Conservation (phyloP, 2,329 filamentous ascomycete genomes). For the Parastagonospora avenae region DNA sequence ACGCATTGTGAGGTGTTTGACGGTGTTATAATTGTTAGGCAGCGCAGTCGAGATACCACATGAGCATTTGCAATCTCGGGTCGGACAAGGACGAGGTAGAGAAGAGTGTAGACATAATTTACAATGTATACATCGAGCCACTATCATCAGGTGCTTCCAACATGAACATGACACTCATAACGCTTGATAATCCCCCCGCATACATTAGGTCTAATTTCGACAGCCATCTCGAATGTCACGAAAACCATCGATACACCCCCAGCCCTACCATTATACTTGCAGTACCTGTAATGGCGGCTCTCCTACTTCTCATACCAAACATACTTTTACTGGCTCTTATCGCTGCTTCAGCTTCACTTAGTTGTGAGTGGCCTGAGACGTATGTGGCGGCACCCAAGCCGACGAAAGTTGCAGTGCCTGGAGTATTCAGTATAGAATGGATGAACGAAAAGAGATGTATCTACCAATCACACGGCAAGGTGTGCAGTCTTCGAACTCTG, state of each 20-base stretch:
- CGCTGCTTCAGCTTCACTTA: constrained; percentile 47
- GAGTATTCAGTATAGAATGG: no score
- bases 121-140: not conserved
- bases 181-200: no score
- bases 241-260: constrained; percentile 51
- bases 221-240: constrained; percentile 18
- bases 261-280: constrained; percentile 50
- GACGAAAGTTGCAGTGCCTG: constrained; percentile 53
- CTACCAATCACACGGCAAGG: constrained; percentile 74
- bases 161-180: no score
- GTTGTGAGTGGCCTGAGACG: constrained; percentile 52
- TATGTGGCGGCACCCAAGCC: constrained; percentile 55
- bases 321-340: constrained; percentile 49
- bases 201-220: no score
- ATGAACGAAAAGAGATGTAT: not conserved
- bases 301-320: constrained; percentile 49
- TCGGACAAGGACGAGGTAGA: no score
- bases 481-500: constrained; percentile 66
- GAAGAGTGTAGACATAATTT: not conserved
- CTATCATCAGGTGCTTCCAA: no score
- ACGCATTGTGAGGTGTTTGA: constrained; percentile 32
- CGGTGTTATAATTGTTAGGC: not conserved
- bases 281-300: constrained; percentile 48
- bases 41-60: constrained; percentile 16
- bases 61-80: no score